Evolutionary conservation across 2,329 filamentous ascomycete genomes (phyloP).

Genomic region (Neoscytalidium dimidiatum): DNA sequence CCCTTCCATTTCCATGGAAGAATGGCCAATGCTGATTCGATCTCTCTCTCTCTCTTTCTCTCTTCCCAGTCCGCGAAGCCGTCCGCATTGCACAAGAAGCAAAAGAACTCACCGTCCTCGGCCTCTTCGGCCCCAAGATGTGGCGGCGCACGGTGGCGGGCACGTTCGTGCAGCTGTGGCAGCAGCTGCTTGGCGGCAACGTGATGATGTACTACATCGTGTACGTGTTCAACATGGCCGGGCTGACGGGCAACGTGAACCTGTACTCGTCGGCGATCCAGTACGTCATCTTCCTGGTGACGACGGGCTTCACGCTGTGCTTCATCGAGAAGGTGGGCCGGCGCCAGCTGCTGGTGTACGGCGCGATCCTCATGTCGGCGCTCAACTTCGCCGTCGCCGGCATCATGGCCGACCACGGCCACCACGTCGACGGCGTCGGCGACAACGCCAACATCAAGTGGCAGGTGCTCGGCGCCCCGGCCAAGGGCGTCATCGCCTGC

Average conservation of each 20-base stretch:
- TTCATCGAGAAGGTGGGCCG: constrained; percentile 63
- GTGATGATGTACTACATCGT: constrained; percentile 55
- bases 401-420: constrained; percentile 61
- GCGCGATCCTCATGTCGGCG: constrained; percentile 60
- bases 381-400: constrained; percentile 62
- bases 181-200: constrained; percentile 46
- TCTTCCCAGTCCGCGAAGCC: constrained; percentile 16
- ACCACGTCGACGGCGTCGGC: constrained; percentile 39
- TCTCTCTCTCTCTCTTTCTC: not conserved
- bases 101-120: constrained; percentile 11
- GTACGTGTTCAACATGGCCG: constrained; percentile 57
- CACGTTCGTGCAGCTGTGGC: constrained; percentile 60
- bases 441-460: constrained; percentile 43
- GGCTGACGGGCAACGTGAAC: constrained; percentile 25
- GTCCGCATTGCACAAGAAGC: constrained; percentile 14
- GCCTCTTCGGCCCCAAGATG: constrained; percentile 42
- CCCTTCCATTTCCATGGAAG: too few relatives aligned
- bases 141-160: constrained; percentile 60
- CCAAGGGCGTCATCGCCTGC: constrained; percentile 55
- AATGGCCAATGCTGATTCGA: too few relatives aligned
- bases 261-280: constrained; percentile 49
- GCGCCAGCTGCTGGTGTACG: constrained; percentile 57
- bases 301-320: constrained; percentile 62
- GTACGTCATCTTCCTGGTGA: constrained; percentile 64
- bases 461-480: constrained; percentile 36